Base-by-base conservation (phyloP, 345 rosid genomes). In the Arabis hirsuta region DNA sequence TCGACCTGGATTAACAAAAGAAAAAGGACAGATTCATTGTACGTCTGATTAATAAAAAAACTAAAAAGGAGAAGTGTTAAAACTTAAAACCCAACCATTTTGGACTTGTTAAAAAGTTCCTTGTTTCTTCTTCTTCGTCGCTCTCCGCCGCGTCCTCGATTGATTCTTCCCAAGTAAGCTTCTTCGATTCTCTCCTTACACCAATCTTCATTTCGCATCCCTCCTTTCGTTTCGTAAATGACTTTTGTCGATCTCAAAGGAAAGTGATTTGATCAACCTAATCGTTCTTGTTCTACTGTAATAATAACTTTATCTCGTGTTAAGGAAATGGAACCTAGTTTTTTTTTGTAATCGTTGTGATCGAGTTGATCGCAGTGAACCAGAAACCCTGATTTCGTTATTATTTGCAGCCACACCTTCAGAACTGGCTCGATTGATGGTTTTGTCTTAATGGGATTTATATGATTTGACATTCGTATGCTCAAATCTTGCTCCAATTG, bases 31-130 rank as follows among this genome's bases (percentile, higher is more conserved):
- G 2, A 36, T 36, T 36, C 41, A 36, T 8, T 36, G 41, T 36
- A 36, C 41, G 41, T 36, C 41, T 36, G 41, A 36, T 36, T 36
- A 36, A 36, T 34, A 6, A 36, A 9, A 36, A 36, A 36, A 36
- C 2, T 8, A 2, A 36, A 36, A 27, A 3, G 4, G 41, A 36
- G 60, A 54, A 63, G 48, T 54, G 50, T 45, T 54, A 62, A 29
- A 22, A 29, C 32, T 29, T 34, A 34, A 8, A 53, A 55, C 76
- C 70, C 64, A 72, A 72, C 63, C 62, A 62, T 20, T 71, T 72
- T 62, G 32, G 48, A 63, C 64, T 55, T 45, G 48, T 54, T 53
- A 63, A 45, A 4, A 62, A 46, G 42, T 65, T 55, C 26, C 77
- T 42, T 11, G 38, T 41, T 10, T 22, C 4, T 4, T 7, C 14